Percentiles rank a stretch among this genome's conserved stretches.
Conservation (phyloP, 495 filamentous ascomycete species). For the Penicillium samsonianum region DNA sequence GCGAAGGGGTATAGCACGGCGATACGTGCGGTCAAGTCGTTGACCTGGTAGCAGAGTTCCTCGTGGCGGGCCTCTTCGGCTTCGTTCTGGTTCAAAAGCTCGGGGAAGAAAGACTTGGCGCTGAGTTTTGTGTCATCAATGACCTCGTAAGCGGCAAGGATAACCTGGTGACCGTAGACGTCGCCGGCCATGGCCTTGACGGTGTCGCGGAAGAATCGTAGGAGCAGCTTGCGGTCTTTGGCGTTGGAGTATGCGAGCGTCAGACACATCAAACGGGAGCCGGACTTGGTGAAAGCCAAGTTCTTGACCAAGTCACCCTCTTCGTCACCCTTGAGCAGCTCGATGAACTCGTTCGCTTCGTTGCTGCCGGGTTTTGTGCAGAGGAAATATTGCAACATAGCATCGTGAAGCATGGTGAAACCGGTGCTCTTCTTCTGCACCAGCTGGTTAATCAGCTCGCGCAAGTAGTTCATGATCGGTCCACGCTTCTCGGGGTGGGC, state of each 20-base stretch:
- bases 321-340: constrained; percentile 87
- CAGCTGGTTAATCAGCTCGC: constrained; percentile 82
- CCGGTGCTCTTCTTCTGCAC: constrained; percentile 94
- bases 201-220: constrained; percentile 83
- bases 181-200: constrained; percentile 81
- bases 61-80: constrained; percentile 55
- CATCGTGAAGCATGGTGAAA: constrained; percentile 95
- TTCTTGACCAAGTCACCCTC: constrained; percentile 88
- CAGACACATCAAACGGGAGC: constrained; percentile 77
- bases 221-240: constrained; percentile 88
- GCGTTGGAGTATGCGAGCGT: constrained; percentile 79
- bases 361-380: constrained; percentile 72
- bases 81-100: constrained; percentile 70
- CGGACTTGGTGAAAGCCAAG: constrained; percentile 90
- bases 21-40: constrained; percentile 70
- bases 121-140: constrained; percentile 90
- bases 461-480: constrained; percentile 80
- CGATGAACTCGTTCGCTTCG: constrained; percentile 83
- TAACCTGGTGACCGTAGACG: constrained; percentile 71
- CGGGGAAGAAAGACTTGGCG: constrained; percentile 80
- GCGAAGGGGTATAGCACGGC: constrained; percentile 83
- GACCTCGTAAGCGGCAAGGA: constrained; percentile 83
- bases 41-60: constrained; percentile 63
- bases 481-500: constrained; percentile 79
- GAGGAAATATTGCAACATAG: constrained; percentile 94